Evolutionary conservation across 2,329 filamentous ascomycete genomes (phyloP).

Genomic region (Zasmidium cellare): DNA sequence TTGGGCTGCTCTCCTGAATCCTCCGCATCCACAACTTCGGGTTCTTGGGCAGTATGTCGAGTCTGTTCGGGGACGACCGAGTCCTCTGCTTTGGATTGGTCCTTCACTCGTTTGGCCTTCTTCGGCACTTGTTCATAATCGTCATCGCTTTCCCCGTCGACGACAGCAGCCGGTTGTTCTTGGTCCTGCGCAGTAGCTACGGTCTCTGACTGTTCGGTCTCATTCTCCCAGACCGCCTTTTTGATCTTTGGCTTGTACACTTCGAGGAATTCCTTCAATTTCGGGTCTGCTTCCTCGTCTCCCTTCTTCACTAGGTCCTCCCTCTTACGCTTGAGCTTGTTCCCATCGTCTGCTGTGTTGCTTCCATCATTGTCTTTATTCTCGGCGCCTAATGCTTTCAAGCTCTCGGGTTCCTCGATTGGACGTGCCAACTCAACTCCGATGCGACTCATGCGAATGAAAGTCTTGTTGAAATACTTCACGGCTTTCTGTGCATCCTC

Average conservation of each 20-base stretch:
- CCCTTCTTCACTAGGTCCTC: slow-evolving; percentile 46
- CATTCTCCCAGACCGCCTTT: slow-evolving; percentile 55
- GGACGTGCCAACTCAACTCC: slow-evolving; percentile 83
- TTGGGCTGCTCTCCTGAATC: slow-evolving; percentile 8
- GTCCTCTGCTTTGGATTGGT: neutral
- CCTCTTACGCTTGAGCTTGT: slow-evolving; percentile 67
- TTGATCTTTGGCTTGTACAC: slow-evolving; percentile 68
- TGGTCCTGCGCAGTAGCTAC: slow-evolving; percentile 5
- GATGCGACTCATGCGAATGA: slow-evolving; percentile 94
- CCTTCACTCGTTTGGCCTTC: slow-evolving; percentile 39
- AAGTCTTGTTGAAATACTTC: slow-evolving; percentile 93
- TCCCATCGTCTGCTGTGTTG: slow-evolving; percentile 8
- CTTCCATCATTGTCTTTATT: neutral
- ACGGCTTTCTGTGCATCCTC: slow-evolving; percentile 80
- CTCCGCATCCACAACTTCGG: slow-evolving; percentile 5
- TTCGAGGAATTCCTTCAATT: slow-evolving; percentile 81
- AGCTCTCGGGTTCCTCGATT: slow-evolving; percentile 50
- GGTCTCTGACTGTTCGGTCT: slow-evolving; percentile 36
- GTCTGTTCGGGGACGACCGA: neutral
- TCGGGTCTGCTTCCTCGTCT: slow-evolving; percentile 65
- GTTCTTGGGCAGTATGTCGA: neutral
- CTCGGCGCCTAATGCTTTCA: neutral
- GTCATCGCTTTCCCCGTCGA: slow-evolving; percentile 60
- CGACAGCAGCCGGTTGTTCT: slow-evolving; percentile 27
- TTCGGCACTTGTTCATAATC: slow-evolving; percentile 67